phyloP scores from a whole-genome alignment of 352 stramenopile species.

The Pythium myriotylum region DNA sequence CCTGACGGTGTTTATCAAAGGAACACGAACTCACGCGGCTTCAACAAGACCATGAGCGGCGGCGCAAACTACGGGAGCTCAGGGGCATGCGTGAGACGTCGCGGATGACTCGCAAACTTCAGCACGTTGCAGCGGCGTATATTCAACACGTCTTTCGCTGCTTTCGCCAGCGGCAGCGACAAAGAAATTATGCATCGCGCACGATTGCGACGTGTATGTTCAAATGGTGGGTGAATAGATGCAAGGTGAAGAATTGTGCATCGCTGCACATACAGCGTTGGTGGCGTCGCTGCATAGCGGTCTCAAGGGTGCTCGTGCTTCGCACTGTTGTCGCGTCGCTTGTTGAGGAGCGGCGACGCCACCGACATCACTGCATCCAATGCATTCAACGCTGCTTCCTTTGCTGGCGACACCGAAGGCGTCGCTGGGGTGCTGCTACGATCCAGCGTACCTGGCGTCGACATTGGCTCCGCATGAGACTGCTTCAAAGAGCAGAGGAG shows the following conservation, averaged over 20 bases:
- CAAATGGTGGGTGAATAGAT: background rate
- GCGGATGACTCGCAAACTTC: constrained; percentile 60
- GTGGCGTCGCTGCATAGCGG: background rate
- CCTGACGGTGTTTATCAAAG: constrained; percentile 22
- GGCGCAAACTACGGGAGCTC: constrained; percentile 31
- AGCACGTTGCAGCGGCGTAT: constrained; percentile 65
- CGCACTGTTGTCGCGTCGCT: no score
- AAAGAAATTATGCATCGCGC: background rate
- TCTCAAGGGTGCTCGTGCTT: no score
- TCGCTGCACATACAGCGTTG: background rate
- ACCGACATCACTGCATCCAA: background rate
- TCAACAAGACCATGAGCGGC: constrained; percentile 52
- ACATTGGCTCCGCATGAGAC: constrained; percentile 12
- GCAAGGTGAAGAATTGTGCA: background rate
- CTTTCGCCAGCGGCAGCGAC: constrained; percentile 19
- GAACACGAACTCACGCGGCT: constrained; percentile 46
- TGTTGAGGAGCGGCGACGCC: background rate
- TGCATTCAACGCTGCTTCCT: constrained; percentile 45
- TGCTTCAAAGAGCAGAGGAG: constrained; percentile 8
- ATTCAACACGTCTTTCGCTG: constrained; percentile 70
- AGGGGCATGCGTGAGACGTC: constrained; percentile 56
- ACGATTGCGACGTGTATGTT: no score
- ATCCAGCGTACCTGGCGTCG: constrained; percentile 57
- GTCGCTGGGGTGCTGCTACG: constrained; percentile 11
- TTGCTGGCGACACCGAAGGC: background rate